These are phyloP conservation scores for Polygonum aviculare DNA, from an alignment of 148 eudicot genomes.

Conservation along the genomic window DNA sequence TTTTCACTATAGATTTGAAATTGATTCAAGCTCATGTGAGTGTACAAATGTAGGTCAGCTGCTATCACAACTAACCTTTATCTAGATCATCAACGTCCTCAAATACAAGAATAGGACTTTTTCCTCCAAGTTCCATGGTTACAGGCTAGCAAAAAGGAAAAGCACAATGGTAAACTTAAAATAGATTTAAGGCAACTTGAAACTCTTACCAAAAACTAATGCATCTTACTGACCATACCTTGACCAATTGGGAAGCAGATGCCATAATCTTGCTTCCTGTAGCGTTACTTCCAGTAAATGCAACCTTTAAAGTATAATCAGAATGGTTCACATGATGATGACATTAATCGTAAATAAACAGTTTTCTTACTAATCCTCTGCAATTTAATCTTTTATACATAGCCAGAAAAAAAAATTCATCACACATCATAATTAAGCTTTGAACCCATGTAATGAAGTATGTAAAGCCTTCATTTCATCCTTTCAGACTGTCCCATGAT, in stretches of 20 bases:
- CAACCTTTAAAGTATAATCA: slow-evolving; percentile 46
- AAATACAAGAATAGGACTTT: slow-evolving; percentile 93
- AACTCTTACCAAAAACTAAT: neutral
- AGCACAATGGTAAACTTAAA: slow-evolving; percentile 1
- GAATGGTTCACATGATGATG: slow-evolving; percentile 4
- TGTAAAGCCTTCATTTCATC: neutral
- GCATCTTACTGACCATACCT: slow-evolving; percentile 31
- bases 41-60: neutral
- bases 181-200: neutral
- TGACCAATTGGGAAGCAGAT: slow-evolving; percentile 81
- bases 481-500: neutral
- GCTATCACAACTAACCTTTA: slow-evolving; percentile 48
- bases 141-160: slow-evolving; percentile 61
- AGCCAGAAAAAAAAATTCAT: neutral
- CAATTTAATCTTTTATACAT: neutral
- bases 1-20: neutral
- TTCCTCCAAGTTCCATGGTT: slow-evolving; percentile 96
- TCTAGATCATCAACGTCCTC: slow-evolving; percentile 95
- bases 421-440: neutral
- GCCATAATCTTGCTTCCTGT: slow-evolving; percentile 95
- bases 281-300: slow-evolving; percentile 90
- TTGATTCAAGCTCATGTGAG: neutral
- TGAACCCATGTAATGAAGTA: neutral
- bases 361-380: neutral
- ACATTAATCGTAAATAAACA: neutral